phyloP scores from a whole-genome alignment of 768 basidiomycete genomes.

The Xerocomellus intermedius region DNA sequence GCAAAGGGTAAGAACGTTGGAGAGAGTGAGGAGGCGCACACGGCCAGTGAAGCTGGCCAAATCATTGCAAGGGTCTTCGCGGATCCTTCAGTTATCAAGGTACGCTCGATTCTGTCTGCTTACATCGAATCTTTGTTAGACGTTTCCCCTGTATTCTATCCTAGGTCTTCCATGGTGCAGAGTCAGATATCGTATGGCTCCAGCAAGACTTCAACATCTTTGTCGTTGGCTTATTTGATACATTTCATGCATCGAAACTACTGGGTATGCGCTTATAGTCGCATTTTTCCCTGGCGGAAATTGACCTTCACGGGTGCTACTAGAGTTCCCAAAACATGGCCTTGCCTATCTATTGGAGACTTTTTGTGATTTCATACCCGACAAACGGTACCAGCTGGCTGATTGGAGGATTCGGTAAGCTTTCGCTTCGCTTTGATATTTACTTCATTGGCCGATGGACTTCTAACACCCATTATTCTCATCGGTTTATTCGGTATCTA shows the following conservation, averaged over 20 bases:
- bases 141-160: not conserved
- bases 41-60: constrained; percentile 40
- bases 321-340: constrained; percentile 81
- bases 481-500: not conserved
- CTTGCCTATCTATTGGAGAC: constrained; percentile 81
- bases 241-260: constrained; percentile 88
- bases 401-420: constrained; percentile 92
- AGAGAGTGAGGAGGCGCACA: constrained; percentile 12
- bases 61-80: constrained; percentile 57
- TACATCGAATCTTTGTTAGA: not conserved
- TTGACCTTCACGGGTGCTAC: not conserved
- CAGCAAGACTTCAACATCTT: constrained; percentile 95
- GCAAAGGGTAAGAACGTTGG: constrained; percentile 44
- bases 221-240: constrained; percentile 96
- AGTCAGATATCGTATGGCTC: constrained; percentile 93
- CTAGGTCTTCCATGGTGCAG: constrained; percentile 92
- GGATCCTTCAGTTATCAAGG: constrained; percentile 83
- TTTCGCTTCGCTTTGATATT: not conserved
- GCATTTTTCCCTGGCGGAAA: not conserved
- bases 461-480: not conserved
- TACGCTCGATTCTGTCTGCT: constrained; percentile 27
- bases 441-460: not conserved
- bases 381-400: constrained; percentile 95
- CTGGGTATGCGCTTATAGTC: constrained; percentile 47
- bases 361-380: constrained; percentile 87